Base-by-base conservation (phyloP, 108 stramenopile genomes). In the Cyclotella choctawhatcheeana region DNA sequence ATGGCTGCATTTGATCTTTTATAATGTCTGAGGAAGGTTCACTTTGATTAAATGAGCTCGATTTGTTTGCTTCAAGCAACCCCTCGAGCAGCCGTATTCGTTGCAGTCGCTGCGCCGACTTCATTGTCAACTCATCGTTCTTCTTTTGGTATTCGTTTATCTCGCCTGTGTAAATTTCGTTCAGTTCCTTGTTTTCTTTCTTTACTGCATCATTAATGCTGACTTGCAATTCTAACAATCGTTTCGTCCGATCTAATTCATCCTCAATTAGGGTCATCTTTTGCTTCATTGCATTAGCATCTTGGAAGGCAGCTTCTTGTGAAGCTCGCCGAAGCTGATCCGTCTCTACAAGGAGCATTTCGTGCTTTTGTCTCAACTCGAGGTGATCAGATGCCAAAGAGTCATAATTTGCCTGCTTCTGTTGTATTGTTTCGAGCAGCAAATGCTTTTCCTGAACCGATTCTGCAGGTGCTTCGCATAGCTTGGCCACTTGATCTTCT, bases 11-110 rank as follows among this genome's bases (percentile, higher is more conserved):
- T 52, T 12, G 20, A 5, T 0, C 60, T 24, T 61, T 61, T 7
- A 1, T 61, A 21, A 13, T 2, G 21, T 12, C n/a, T n/a, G n/a
- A n/a, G n/a, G n/a, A n/a, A n/a, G 20, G 60, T 24, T 2, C 43
- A 24, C 1, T 5, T 20, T 24, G 20, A n/a, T n/a, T 44, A 17
- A 61, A 24, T 61, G 3, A 7, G 43, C 8, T 44, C 34, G n/a
- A 27, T 43, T 29, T 22, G 48, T 48, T n/a, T n/a, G n/a, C n/a
- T 31, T 68, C 75, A 22, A 76, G 58, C 50, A 44, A 14, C 25
- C 75, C 45, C 32, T 68, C 75, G 27, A 76, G 58, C 50, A 44
- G 13, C 17, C 75, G 75, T 25, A 76, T 76, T 68, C 52, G 27
- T 30, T 76, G 34, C 14, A 76, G 59, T 3, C 75, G 66, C 29